A percentile compares a stretch with the other conserved stretches of the same genome.
Conservation (phyloP, 2,329 filamentous ascomycete genomes). For the Aspergillus jensenii region DNA sequence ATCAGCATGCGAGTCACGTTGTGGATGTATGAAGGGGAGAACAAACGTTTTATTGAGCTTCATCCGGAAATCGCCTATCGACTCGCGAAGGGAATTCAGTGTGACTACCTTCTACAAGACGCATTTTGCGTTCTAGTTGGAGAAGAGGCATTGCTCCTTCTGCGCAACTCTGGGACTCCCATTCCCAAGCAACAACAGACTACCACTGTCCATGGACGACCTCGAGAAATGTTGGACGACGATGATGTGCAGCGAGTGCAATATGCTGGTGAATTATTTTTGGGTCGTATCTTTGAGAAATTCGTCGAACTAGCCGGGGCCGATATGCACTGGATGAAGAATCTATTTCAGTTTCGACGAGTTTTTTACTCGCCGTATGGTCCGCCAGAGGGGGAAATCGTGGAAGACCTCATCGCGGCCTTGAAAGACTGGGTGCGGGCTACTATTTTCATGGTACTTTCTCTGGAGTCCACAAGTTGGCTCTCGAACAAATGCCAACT, state of each 20-base stretch:
- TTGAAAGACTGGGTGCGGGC: constrained; percentile 35
- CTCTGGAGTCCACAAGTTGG: not conserved
- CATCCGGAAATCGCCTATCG: constrained; percentile 62
- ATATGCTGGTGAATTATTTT: constrained; percentile 57
- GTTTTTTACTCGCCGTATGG: constrained; percentile 21
- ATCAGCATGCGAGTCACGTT: constrained; percentile 51
- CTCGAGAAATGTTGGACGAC: constrained; percentile 51
- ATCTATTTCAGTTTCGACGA: constrained; percentile 29
- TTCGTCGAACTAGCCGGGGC: constrained; percentile 34
- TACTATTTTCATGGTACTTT: constrained; percentile 25
- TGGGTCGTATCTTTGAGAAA: constrained; percentile 46
- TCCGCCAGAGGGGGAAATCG: constrained; percentile 13
- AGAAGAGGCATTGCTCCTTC: constrained; percentile 56
- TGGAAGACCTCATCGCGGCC: constrained; percentile 19
- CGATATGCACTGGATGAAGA: constrained; percentile 41
- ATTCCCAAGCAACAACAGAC: constrained; percentile 13
- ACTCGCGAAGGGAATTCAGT: constrained; percentile 50
- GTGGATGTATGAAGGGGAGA: constrained; percentile 59
- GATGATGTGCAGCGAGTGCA: constrained; percentile 58
- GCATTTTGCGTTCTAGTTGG: constrained; percentile 64
- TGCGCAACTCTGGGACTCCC: constrained; percentile 18
- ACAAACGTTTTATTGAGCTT: constrained; percentile 61
- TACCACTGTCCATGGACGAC: constrained; percentile 49
- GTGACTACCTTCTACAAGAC: constrained; percentile 34
- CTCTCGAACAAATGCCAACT: not conserved